phyloP scores from a whole-genome alignment of 2,329 filamentous ascomycete species.

The Tolypocladium sp. region DNA sequence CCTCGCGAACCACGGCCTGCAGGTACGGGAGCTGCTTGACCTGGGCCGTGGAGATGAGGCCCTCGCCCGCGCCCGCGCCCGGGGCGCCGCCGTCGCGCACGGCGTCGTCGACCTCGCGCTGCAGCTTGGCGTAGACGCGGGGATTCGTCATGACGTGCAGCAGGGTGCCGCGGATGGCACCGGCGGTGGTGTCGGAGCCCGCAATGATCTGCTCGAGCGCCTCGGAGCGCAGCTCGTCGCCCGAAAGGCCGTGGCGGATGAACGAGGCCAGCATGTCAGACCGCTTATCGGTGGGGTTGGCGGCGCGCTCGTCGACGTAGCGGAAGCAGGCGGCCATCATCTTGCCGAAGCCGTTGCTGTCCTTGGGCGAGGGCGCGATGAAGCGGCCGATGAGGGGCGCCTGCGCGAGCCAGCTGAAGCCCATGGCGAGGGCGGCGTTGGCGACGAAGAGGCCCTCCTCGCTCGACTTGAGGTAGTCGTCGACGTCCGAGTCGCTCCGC shows the following conservation, averaged over 20 bases:
- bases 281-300: slow-evolving; percentile 13
- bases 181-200: slow-evolving; percentile 42
- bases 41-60: slow-evolving; percentile 20
- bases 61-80: slow-evolving; percentile 36
- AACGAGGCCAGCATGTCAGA: slow-evolving; percentile 33
- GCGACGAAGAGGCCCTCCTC: slow-evolving; percentile 21
- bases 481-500: slow-evolving; percentile 31
- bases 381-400: slow-evolving; percentile 16
- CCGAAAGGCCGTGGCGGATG: slow-evolving; percentile 25
- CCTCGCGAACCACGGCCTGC: slow-evolving; percentile 40
- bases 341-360: slow-evolving; percentile 22
- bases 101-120: slow-evolving; percentile 37
- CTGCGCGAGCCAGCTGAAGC: slow-evolving; percentile 18
- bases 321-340: slow-evolving; percentile 22
- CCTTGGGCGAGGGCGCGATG: slow-evolving; percentile 16
- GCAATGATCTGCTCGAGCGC: slow-evolving; percentile 27
- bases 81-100: slow-evolving; percentile 27
- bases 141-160: slow-evolving; percentile 43
- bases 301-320: slow-evolving; percentile 15
- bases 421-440: slow-evolving; percentile 16
- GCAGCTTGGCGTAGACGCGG: slow-evolving; percentile 33
- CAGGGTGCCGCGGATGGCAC: slow-evolving; percentile 33
- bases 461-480: slow-evolving; percentile 25
- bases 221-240: slow-evolving; percentile 22
- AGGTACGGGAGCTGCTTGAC: slow-evolving; percentile 33